These are phyloP conservation scores for Thalassiosira profunda DNA, from an alignment of 108 stramenopile species.

Conservation along the genomic window DNA sequence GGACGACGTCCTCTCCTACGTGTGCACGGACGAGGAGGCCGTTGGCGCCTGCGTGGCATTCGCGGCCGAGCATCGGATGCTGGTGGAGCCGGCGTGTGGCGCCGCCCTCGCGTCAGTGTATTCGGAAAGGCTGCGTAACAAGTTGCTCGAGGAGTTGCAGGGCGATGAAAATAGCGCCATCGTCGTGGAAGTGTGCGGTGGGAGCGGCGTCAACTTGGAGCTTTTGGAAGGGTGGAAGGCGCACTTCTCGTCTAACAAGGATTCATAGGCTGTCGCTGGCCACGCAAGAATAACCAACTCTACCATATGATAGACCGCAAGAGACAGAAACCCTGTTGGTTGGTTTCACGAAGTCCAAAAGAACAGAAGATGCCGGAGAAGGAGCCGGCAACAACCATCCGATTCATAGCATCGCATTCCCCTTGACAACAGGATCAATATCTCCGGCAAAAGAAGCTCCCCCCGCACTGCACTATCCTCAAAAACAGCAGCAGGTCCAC, in stretches of 20 bases:
- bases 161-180: conserved; percentile 51
- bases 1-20: conserved; percentile 52
- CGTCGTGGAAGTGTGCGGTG: conserved; percentile 89
- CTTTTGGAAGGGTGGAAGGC: conserved; percentile 70
- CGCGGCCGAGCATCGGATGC: conserved; percentile 79
- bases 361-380: too few species aligned
- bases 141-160: conserved; percentile 36
- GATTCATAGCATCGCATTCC: too few species aligned
- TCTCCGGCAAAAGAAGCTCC: conserved; percentile 83
- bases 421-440: too few species aligned
- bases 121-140: conserved; percentile 61
- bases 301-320: too few species aligned
- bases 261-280: too few species aligned
- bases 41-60: conserved; percentile 82
- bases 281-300: too few species aligned
- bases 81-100: conserved; percentile 95
- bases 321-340: too few species aligned
- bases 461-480: conserved; percentile 79
- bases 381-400: too few species aligned
- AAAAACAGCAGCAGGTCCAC: conserved; percentile 78
- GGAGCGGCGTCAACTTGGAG: conserved; percentile 78
- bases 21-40: conserved; percentile 87
- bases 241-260: too few species aligned
- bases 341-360: too few species aligned
- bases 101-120: conserved; percentile 88